Evolutionary conservation across 2,329 filamentous ascomycete species (phyloP).

Genomic region (Cercospora zeina): DNA sequence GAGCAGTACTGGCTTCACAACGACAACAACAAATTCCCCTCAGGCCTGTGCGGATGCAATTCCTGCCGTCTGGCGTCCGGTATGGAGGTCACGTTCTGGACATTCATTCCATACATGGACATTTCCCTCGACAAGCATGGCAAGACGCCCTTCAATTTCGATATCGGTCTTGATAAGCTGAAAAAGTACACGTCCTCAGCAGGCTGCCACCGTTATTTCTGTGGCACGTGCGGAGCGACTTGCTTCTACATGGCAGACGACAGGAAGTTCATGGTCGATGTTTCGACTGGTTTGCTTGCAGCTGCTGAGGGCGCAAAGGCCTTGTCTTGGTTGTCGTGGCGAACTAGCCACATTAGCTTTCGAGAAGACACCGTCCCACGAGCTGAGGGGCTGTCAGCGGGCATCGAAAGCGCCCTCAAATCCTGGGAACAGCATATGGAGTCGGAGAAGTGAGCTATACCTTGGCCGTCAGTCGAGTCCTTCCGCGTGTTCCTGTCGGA

Average conservation of each 20-base stretch:
- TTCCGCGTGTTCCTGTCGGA: background rate
- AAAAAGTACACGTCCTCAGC: constrained; percentile 57
- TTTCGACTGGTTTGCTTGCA: constrained; percentile 59
- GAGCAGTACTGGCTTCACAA: constrained; percentile 62
- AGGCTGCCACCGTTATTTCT: constrained; percentile 62
- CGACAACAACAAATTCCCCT: constrained; percentile 55
- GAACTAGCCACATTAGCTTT: constrained; percentile 59
- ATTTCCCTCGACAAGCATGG: constrained; percentile 48
- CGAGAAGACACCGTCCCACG: constrained; percentile 52
- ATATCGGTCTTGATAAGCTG: constrained; percentile 45
- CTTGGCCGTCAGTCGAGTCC: background rate
- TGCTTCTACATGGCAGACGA: constrained; percentile 62
- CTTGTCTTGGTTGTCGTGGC: constrained; percentile 64
- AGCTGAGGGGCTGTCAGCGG: constrained; percentile 27
- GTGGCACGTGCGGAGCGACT: constrained; percentile 61
- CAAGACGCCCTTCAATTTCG: constrained; percentile 35
- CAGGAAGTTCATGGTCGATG: constrained; percentile 60
- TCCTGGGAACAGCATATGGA: constrained; percentile 26
- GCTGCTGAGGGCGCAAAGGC: constrained; percentile 56
- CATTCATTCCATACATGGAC: constrained; percentile 62
- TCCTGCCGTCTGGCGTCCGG: constrained; percentile 63
- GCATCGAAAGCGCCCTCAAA: constrained; percentile 31
- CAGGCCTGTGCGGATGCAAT: constrained; percentile 62
- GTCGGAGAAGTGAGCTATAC: background rate
- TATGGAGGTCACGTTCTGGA: constrained; percentile 66